Evolutionary conservation across 306 rosid species (phyloP).

Genomic region (Abrus pulchellus): DNA sequence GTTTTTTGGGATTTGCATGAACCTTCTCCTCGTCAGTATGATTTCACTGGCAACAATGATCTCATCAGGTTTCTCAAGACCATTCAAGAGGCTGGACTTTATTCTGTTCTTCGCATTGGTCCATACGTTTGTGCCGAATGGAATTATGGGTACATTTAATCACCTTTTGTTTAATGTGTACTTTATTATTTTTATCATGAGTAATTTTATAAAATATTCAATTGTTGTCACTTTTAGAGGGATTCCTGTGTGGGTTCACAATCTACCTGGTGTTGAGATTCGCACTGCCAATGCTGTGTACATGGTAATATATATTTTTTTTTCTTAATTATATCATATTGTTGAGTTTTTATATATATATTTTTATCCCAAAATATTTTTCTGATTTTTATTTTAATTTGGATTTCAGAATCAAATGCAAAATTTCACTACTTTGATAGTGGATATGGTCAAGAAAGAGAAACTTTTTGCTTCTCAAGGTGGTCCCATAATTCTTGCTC

Average conservation of each 20-base stretch:
- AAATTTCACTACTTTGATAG: slow-evolving; percentile 61
- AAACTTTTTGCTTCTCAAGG: slow-evolving; percentile 72
- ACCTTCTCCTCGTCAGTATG: slow-evolving; percentile 59
- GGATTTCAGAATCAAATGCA: slow-evolving; percentile 62
- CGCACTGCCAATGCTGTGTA: slow-evolving; percentile 58
- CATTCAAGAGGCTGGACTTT: slow-evolving; percentile 64
- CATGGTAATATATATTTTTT: slow-evolving; percentile 50
- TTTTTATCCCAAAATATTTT: background rate
- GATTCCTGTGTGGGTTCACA: slow-evolving; percentile 69
- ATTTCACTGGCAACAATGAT: slow-evolving; percentile 57
- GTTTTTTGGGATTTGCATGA: slow-evolving; percentile 70
- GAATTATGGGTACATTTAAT: slow-evolving; percentile 63
- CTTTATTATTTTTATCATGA: background rate
- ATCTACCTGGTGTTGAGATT: slow-evolving; percentile 59
- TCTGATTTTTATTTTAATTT: background rate
- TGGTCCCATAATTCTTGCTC: slow-evolving; percentile 66
- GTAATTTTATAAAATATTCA: background rate
- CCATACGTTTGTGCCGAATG: slow-evolving; percentile 75
- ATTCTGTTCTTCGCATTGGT: slow-evolving; percentile 72
- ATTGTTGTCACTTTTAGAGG: slow-evolving; percentile 51
- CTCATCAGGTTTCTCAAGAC: slow-evolving; percentile 60
- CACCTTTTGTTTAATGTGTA: background rate
- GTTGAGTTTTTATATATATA: background rate
- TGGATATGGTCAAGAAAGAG: slow-evolving; percentile 65
- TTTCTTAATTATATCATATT: background rate